phyloP scores from a whole-genome alignment of 345 rosid genomes.

The Rhodomyrtus tomentosa region DNA sequence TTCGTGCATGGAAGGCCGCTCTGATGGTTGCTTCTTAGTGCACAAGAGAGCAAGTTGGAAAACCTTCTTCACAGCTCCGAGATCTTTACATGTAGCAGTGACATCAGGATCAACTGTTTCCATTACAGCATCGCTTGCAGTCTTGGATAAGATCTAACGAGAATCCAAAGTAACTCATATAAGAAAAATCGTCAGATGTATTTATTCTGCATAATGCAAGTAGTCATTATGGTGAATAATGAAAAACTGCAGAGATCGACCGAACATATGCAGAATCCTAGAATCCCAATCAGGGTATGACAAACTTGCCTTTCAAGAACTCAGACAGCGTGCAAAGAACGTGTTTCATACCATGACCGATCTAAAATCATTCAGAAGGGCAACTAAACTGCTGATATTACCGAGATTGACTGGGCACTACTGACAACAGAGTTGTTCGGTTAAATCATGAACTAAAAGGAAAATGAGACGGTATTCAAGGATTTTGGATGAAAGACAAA shows the following conservation, averaged over 20 bases:
- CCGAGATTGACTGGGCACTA: neutral
- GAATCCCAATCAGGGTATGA: neutral
- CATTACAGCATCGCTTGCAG: conserved; percentile 78
- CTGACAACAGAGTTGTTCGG: neutral
- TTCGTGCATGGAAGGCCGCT: conserved; percentile 89
- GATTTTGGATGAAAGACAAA: conserved; percentile 16
- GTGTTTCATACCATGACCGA: neutral
- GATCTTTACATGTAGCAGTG: conserved; percentile 64
- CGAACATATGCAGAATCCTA: neutral
- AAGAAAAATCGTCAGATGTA: neutral
- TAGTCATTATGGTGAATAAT: neutral
- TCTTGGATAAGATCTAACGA: conserved; percentile 66
- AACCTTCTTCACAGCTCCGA: conserved; percentile 71
- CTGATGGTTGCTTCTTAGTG: conserved; percentile 68
- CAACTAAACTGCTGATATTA: neutral
- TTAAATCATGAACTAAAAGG: neutral
- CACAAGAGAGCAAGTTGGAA: conserved; percentile 86
- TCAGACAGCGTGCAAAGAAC: neutral
- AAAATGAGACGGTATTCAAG: neutral
- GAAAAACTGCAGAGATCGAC: neutral
- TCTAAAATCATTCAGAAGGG: neutral
- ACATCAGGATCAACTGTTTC: conserved; percentile 77
- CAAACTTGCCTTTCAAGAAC: neutral
- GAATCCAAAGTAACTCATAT: neutral
- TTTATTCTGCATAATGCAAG: neutral